A percentile compares a stretch with the other conserved stretches of the same genome.
Conservation (phyloP, 2,329 filamentous ascomycete genomes). For the Parastagonospora nodorum region DNA sequence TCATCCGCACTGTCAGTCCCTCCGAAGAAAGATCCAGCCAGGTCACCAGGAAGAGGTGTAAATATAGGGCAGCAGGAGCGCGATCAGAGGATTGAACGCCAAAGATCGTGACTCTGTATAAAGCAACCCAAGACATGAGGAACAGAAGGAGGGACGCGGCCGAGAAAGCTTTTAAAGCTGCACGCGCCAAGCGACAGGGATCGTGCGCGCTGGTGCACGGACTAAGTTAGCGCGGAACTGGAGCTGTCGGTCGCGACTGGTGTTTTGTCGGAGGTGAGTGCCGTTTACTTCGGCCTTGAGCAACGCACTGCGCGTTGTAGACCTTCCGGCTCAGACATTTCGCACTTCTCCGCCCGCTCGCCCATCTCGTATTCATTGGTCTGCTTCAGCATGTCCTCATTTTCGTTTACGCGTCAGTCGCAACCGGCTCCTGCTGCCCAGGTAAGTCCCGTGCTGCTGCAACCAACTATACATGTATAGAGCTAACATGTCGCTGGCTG, state of each 20-base stretch:
- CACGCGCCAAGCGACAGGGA: background rate
- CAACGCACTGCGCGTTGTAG: too few species aligned
- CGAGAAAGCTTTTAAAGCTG: background rate
- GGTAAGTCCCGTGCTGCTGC: conserved; percentile 22
- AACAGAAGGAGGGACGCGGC: background rate
- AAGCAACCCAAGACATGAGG: background rate
- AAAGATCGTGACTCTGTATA: conserved; percentile 97
- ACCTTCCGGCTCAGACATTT: background rate
- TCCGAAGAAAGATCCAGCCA: conserved; percentile 55
- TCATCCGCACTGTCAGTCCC: conserved; percentile 49
- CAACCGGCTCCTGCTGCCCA: conserved; percentile 24
- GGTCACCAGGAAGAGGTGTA: conserved; percentile 64
- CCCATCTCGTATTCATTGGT: background rate
- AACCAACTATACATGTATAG: background rate
- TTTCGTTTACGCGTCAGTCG: conserved; percentile 33
- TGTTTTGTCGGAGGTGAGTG: background rate
- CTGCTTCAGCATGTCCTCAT: conserved; percentile 25
- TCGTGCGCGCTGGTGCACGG: background rate
- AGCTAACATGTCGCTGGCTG: background rate
- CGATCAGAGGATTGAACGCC: conserved; percentile 91
- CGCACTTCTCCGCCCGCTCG: background rate
- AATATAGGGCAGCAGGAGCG: conserved; percentile 97
- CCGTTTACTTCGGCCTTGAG: background rate
- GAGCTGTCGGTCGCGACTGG: conserved; percentile 2
- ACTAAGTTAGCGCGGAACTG: background rate